These are phyloP conservation scores for Ophiobolus disseminans DNA, from an alignment of 2,329 filamentous ascomycete species.

Conservation along the genomic window DNA sequence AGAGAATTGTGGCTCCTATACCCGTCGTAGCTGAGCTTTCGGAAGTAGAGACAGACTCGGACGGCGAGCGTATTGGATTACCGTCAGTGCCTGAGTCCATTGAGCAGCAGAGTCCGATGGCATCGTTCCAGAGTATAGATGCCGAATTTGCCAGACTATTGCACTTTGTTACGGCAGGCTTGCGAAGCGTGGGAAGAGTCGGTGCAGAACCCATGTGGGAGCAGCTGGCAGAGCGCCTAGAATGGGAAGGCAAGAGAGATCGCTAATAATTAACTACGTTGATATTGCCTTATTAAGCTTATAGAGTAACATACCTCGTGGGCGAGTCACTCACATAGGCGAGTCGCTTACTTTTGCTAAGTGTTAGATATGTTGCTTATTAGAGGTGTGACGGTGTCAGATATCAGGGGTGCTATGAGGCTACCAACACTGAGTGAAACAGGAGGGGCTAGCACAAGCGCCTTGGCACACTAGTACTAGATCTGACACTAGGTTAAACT, in stretches of 20 bases:
- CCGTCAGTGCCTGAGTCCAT: neutral
- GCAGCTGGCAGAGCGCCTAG: constrained; percentile 79
- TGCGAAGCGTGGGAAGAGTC: constrained; percentile 77
- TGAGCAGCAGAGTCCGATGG: neutral
- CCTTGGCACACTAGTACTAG: too few species aligned
- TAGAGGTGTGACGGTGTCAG: too few species aligned
- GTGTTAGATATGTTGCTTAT: too few species aligned
- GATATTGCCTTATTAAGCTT: too few species aligned
- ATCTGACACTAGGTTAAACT: too few species aligned
- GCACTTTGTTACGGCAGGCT: constrained; percentile 73
- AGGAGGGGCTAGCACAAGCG: too few species aligned
- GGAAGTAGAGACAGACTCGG: constrained; percentile 35
- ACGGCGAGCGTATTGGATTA: constrained; percentile 19
- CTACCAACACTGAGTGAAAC: too few species aligned
- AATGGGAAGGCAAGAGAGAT: constrained; percentile 54
- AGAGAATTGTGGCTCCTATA: neutral
- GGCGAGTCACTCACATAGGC: too few species aligned
- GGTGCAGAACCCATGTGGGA: constrained; percentile 79
- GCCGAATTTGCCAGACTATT: constrained; percentile 70
- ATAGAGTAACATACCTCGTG: too few species aligned
- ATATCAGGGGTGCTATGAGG: too few species aligned
- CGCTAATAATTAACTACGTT: too few species aligned
- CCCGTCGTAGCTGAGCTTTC: neutral
- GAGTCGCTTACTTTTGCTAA: too few species aligned
- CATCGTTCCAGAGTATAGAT: constrained; percentile 64